phyloP scores from a whole-genome alignment of 768 basidiomycete genomes.

The Butyriboletus loyo region DNA sequence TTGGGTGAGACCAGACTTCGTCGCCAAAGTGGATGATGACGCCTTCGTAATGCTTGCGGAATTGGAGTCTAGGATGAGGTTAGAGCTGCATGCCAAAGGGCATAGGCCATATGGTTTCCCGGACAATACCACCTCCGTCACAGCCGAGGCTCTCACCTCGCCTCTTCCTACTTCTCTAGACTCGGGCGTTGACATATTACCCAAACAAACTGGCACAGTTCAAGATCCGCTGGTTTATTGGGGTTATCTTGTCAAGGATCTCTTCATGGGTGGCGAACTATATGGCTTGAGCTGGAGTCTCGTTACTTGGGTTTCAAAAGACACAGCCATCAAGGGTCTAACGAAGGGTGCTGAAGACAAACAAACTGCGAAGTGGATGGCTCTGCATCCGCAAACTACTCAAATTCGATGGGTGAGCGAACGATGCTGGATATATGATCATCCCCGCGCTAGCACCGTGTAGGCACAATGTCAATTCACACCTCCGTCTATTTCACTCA shows the following conservation, averaged over 20 bases:
- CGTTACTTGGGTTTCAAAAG: slow-evolving; percentile 82
- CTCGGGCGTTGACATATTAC: not conserved
- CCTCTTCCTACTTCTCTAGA: not conserved
- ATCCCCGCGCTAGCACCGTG: slow-evolving; percentile 92
- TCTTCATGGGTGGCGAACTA: slow-evolving; percentile 94
- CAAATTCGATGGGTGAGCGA: slow-evolving; percentile 89
- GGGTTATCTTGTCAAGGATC: slow-evolving; percentile 88
- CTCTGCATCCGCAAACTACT: slow-evolving; percentile 70
- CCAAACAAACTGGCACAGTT: slow-evolving; percentile 9
- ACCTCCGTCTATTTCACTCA: slow-evolving; percentile 5
- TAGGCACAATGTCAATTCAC: slow-evolving; percentile 39
- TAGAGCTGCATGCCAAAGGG: slow-evolving; percentile 58
- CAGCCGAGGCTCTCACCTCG: not conserved
- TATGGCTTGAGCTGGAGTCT: slow-evolving; percentile 89
- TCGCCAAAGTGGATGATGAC: slow-evolving; percentile 95
- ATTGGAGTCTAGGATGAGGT: slow-evolving; percentile 82
- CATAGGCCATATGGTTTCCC: slow-evolving; percentile 24
- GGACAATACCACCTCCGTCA: slow-evolving; percentile 5
- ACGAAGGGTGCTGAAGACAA: slow-evolving; percentile 90
- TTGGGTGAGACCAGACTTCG: slow-evolving; percentile 88
- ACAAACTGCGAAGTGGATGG: slow-evolving; percentile 91
- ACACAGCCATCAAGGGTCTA: slow-evolving; percentile 61
- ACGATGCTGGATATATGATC: slow-evolving; percentile 97
- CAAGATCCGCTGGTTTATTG: slow-evolving; percentile 79
- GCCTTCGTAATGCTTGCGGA: slow-evolving; percentile 94